These are phyloP conservation scores for Lachancea waltii DNA, from an alignment of 805 yeast genomes.

Conservation along the genomic window DNA sequence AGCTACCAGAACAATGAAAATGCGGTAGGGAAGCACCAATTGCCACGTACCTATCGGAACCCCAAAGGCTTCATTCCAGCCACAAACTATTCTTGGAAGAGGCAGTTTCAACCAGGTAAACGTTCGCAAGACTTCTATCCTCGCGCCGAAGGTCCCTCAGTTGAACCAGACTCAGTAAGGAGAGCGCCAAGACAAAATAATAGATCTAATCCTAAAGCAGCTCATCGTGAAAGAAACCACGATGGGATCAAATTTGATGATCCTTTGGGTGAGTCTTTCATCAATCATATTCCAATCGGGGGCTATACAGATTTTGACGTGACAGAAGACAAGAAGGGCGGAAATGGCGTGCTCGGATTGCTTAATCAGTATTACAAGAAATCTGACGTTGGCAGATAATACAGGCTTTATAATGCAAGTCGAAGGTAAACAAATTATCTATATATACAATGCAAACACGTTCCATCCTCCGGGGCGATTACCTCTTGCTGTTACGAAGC, in stretches of 20 bases:
- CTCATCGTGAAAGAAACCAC: not conserved
- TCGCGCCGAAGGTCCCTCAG: not conserved
- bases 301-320: conserved; percentile 9
- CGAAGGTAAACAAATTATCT: not conserved
- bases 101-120: conserved; percentile 31
- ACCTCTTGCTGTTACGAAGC: conserved; percentile 46
- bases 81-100: conserved; percentile 31
- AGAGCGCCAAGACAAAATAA: not conserved
- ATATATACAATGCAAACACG: not conserved
- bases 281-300: conserved; percentile 31
- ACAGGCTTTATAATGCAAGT: not conserved
- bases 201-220: not conserved
- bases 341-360: conserved; percentile 64
- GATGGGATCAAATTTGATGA: not conserved
- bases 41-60: conserved; percentile 16
- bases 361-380: conserved; percentile 69
- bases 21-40: conserved; percentile 30
- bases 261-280: conserved; percentile 41
- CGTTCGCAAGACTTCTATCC: conserved; percentile 7
- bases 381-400: conserved; percentile 28
- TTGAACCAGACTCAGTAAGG: not conserved
- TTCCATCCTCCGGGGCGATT: not conserved
- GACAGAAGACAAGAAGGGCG: conserved; percentile 9
- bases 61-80: too few species aligned
- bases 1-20: conserved; percentile 56